phyloP scores from a whole-genome alignment of 225 moss, liverwort and hornwort species.

The Bryoerythrophyllum caledonicum region DNA sequence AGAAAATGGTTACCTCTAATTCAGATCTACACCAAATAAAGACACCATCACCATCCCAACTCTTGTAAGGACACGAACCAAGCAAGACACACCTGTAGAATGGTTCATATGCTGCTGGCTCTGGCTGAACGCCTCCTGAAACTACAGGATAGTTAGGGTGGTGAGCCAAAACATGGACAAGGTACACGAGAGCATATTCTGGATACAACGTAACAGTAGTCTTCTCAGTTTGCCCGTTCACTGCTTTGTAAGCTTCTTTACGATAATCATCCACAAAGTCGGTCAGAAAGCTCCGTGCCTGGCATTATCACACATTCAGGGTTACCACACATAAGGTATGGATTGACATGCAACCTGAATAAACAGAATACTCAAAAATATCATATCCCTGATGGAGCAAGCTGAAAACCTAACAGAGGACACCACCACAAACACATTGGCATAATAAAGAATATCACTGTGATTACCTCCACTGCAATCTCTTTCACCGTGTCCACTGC shows the following conservation, averaged over 20 bases:
- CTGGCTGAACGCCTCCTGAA: constrained; percentile 49
- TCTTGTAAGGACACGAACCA: neutral
- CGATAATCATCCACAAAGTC: constrained; percentile 83
- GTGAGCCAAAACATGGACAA: constrained; percentile 90
- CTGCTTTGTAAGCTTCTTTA: constrained; percentile 64
- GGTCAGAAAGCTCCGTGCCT: constrained; percentile 70
- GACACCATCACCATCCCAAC: no score
- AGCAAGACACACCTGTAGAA: constrained; percentile 56
- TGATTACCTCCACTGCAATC: constrained; percentile 68
- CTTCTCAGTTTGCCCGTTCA: constrained; percentile 71
- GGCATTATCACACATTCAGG: constrained; percentile 18
- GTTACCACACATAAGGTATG: neutral
- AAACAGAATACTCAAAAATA: constrained; percentile 3
- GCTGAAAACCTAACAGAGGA: neutral
- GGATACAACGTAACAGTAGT: constrained; percentile 64
- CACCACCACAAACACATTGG: no score
- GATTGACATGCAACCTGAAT: neutral
- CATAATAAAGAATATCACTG: neutral
- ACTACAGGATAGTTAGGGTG: constrained; percentile 68
- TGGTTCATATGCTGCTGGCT: constrained; percentile 68
- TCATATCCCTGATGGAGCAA: neutral
- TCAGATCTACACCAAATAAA: no score
- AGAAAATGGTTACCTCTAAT: neutral
- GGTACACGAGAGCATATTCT: constrained; percentile 77
- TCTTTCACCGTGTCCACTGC: constrained; percentile 72